A percentile compares a stretch with the other conserved stretches of the same genome.
These are phyloP conservation scores for Thraustotheca clavata DNA, from an alignment of 352 stramenopile genomes.

Conservation along the genomic window DNA sequence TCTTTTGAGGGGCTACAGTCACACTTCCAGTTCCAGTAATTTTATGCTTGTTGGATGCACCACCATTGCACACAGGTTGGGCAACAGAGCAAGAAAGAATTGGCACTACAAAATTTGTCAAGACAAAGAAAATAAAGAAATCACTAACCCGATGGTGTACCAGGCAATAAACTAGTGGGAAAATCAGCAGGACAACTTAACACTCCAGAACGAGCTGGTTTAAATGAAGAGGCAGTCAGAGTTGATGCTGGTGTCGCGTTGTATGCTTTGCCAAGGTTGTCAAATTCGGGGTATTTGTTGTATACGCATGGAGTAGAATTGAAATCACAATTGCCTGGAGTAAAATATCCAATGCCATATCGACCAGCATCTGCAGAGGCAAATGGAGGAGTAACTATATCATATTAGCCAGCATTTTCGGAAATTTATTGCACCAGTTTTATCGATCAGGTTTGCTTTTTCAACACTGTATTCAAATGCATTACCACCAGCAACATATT, in stretches of 20 bases:
- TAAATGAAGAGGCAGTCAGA: constrained; percentile 33
- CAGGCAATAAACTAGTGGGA: constrained; percentile 29
- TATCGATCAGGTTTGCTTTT: constrained; percentile 44
- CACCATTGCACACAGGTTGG: constrained; percentile 49
- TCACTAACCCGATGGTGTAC: constrained; percentile 29
- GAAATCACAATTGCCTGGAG: constrained; percentile 49
- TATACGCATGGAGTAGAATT: constrained; percentile 39
- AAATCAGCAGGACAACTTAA: constrained; percentile 40
- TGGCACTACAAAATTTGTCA: constrained; percentile 26
- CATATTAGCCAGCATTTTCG: not conserved
- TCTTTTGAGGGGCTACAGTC: not conserved
- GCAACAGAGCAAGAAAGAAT: constrained; percentile 36
- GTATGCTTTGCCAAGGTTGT: constrained; percentile 67
- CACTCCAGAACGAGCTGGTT: constrained; percentile 28
- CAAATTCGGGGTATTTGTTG: constrained; percentile 51
- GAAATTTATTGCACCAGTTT: constrained; percentile 24
- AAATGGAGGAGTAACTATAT: constrained; percentile 13
- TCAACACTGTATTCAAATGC: constrained; percentile 77
- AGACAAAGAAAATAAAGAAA: constrained; percentile 13
- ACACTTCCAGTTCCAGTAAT: not conserved
- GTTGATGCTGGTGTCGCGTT: constrained; percentile 53
- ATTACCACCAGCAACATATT: constrained; percentile 62
- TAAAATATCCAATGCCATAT: constrained; percentile 64
- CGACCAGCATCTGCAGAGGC: constrained; percentile 40
- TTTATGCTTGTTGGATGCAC: constrained; percentile 36